Evolutionary conservation across 371 early-diverging fungal species (phyloP), one percentile per base, ranked within the genome.

Genomic region (Mucor lusitanicus): DNA sequence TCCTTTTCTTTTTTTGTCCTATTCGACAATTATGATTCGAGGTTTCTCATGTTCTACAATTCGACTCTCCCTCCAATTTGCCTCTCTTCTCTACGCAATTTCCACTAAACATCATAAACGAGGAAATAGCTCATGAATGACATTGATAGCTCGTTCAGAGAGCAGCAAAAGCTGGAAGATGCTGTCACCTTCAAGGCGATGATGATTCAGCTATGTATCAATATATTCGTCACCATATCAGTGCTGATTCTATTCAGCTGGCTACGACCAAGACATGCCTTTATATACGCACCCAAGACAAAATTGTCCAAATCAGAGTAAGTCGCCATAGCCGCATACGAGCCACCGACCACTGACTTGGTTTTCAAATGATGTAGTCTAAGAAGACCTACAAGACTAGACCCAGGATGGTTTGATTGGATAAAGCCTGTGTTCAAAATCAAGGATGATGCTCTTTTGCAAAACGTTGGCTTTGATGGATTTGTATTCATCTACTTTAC

Each of bases 401-500:
- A 25, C 19, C 13, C 40, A 42, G 64, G 64, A 12, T 84, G 88
- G 59, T 82, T 89, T 50, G 83, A 87, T 32, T 94, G 94, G 93
- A 76, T 91, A 53, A 70, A 75, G 3, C 84, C 89, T 2, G 75
- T 91, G 23, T 73, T 88, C 69, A 77, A 72, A 21, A 77, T 86
- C n/a, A 82, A 88, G 53, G 91, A 93, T 50, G 71, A 77, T 58
- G 81, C 77, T 17, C 75, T 90, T 19, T 69, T 92, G 32, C 81
- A 82, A 32, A 85, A 84, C 32, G 85, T 92, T 28, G 93, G 92
- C 23, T 73, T 92, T 33, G 95, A 95, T 69, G 90, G 90, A 7
- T 91, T 90, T 48, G 76, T 94, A 37, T 91, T 92, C 70, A 75
- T 95, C 40, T 85, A 91, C 23, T 93, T 92, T 63, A 46, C 91